phyloP scores from a whole-genome alignment of 768 basidiomycete genomes.

The Mycena sanguinolenta region DNA sequence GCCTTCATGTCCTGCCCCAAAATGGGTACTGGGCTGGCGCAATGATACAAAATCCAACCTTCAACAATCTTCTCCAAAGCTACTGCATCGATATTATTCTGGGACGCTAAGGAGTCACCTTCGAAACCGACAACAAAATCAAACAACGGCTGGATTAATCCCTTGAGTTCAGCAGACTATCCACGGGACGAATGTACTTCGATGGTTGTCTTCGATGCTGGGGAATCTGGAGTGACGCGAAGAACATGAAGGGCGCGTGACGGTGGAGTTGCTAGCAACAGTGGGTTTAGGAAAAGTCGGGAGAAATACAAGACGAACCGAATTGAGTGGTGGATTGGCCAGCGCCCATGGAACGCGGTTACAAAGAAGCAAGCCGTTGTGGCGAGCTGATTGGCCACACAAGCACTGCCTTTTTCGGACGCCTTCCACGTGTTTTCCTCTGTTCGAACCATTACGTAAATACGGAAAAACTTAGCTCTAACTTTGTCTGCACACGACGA shows the following conservation, averaged over 20 bases:
- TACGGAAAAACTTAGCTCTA: conserved; percentile 26
- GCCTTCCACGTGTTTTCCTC: background rate
- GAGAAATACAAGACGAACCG: conserved; percentile 39
- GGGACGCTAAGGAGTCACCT: conserved; percentile 68
- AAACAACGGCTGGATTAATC: conserved; percentile 75
- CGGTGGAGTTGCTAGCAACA: conserved; percentile 58
- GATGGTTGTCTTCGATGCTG: conserved; percentile 86
- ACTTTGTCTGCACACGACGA: conserved; percentile 22
- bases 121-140: conserved; percentile 96
- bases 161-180: conserved; percentile 47
- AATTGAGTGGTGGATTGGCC: conserved; percentile 71
- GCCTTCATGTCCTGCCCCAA: conserved; percentile 43
- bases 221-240: conserved; percentile 90
- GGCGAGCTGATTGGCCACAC: background rate
- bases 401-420: background rate
- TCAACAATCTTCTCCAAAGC: conserved; percentile 88
- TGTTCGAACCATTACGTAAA: background rate
- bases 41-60: conserved; percentile 39
- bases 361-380: background rate
- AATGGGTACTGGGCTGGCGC: no score
- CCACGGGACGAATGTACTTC: conserved; percentile 50
- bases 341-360: conserved; percentile 70
- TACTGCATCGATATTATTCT: conserved; percentile 72
- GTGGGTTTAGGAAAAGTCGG: background rate
- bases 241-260: conserved; percentile 85